Evolutionary conservation across 2,329 filamentous ascomycete species (phyloP).

Genomic region (Fusarium pseudoanthophilum): DNA sequence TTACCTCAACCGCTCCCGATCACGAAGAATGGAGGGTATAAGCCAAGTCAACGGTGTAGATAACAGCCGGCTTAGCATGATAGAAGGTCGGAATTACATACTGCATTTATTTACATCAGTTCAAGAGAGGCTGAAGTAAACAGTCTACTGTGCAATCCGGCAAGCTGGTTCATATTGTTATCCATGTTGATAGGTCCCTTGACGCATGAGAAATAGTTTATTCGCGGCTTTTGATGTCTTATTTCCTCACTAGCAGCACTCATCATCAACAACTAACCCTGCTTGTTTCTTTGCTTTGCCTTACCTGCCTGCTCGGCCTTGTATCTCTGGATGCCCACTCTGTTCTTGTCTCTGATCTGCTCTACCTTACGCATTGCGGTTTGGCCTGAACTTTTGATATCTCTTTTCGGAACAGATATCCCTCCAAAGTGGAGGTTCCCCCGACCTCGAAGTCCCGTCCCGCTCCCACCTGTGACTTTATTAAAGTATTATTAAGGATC

Average conservation of each 20-base stretch:
- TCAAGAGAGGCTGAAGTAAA: background rate
- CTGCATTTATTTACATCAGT: background rate
- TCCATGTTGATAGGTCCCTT: constrained; percentile 8
- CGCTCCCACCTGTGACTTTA: constrained; percentile 12
- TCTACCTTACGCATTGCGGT: constrained; percentile 15
- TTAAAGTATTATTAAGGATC: constrained; percentile 37
- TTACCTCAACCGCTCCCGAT: constrained; percentile 6
- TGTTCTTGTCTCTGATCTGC: constrained; percentile 27
- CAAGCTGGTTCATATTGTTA: background rate
- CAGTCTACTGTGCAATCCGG: background rate
- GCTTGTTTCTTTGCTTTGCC: background rate
- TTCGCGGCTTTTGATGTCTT: background rate
- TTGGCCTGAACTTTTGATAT: constrained; percentile 15
- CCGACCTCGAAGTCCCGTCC: constrained; percentile 9
- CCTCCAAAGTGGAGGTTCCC: constrained; percentile 30
- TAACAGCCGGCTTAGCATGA: background rate
- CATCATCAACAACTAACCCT: constrained; percentile 15
- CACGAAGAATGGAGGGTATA: background rate
- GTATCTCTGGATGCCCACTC: background rate
- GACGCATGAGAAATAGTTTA: constrained; percentile 6
- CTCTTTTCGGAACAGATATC: constrained; percentile 37
- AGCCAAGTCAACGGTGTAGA: background rate
- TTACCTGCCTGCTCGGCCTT: background rate
- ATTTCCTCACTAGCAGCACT: constrained; percentile 5
- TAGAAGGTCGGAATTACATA: background rate